These are phyloP conservation scores for California macrophylla DNA, from an alignment of 441 rosid genomes.

Conservation along the genomic window DNA sequence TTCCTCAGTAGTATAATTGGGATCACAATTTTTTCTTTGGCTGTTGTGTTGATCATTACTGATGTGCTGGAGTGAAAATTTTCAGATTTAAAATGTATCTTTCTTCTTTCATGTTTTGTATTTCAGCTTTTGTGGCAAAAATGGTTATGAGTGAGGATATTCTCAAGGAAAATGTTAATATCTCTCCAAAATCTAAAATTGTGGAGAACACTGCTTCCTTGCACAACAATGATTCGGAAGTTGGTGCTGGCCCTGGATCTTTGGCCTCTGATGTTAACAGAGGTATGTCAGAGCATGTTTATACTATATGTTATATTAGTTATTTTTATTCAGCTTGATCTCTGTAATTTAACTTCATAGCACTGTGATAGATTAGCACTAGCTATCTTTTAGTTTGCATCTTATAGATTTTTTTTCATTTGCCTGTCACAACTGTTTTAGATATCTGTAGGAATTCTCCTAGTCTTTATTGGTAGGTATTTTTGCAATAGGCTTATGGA, in stretches of 20 bases:
- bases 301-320: background rate
- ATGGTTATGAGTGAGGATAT: slow-evolving; percentile 45
- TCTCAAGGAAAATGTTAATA: slow-evolving; percentile 31
- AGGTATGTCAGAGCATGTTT: slow-evolving; percentile 27
- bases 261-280: slow-evolving; percentile 19
- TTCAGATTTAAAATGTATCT: background rate
- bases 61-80: background rate
- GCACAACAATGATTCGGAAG: slow-evolving; percentile 24
- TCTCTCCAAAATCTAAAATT: slow-evolving; percentile 34
- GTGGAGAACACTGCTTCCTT: slow-evolving; percentile 19
- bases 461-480: background rate
- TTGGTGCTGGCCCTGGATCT: slow-evolving; percentile 20
- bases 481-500: background rate
- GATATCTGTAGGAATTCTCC: background rate
- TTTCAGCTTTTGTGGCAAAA: slow-evolving; percentile 62
- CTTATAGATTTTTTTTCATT: background rate
- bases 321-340: background rate
- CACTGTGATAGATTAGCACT: background rate
- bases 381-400: background rate
- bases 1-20: background rate
- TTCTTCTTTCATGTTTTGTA: background rate
- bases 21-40: background rate
- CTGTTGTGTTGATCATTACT: background rate
- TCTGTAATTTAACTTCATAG: background rate
- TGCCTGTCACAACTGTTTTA: background rate